Conservation (phyloP, 768 basidiomycete genomes). For the Sporobolomyces pararoseus region DNA sequence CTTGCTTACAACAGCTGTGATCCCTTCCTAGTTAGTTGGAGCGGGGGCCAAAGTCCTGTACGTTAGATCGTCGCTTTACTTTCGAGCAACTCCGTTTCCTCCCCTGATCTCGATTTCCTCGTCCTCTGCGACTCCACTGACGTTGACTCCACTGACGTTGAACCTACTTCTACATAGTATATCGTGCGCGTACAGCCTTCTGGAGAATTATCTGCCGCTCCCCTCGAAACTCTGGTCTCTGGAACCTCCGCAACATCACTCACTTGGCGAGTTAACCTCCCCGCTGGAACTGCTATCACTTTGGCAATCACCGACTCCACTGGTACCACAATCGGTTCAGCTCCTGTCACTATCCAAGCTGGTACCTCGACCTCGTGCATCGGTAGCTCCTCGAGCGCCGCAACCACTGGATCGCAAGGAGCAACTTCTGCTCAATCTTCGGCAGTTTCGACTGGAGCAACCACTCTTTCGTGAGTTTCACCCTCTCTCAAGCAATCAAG, state of each 20-base stretch:
- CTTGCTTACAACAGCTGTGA: constrained; percentile 30
- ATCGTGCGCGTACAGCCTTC: constrained; percentile 20
- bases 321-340: constrained; percentile 46
- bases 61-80: too few species aligned
- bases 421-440: constrained; percentile 32
- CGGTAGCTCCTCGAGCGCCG: constrained; percentile 18
- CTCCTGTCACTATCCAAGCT: constrained; percentile 41
- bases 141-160: too few species aligned
- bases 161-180: too few species aligned
- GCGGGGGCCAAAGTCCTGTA: constrained; percentile 10
- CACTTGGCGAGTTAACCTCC: constrained; percentile 40
- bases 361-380: constrained; percentile 45
- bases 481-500: neutral
- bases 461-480: neutral
- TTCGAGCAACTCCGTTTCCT: too few species aligned
- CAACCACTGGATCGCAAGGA: constrained; percentile 29
- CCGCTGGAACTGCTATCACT: constrained; percentile 42
- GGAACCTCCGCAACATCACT: neutral
- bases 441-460: constrained; percentile 14
- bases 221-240: neutral
- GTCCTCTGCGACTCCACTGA: too few species aligned
- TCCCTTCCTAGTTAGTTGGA: constrained; percentile 26
- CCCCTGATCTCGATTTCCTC: too few species aligned
- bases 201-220: neutral
- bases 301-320: constrained; percentile 45